phyloP scores from a whole-genome alignment of 163 green algal genomes.

The Scenedesmus sp. region DNA sequence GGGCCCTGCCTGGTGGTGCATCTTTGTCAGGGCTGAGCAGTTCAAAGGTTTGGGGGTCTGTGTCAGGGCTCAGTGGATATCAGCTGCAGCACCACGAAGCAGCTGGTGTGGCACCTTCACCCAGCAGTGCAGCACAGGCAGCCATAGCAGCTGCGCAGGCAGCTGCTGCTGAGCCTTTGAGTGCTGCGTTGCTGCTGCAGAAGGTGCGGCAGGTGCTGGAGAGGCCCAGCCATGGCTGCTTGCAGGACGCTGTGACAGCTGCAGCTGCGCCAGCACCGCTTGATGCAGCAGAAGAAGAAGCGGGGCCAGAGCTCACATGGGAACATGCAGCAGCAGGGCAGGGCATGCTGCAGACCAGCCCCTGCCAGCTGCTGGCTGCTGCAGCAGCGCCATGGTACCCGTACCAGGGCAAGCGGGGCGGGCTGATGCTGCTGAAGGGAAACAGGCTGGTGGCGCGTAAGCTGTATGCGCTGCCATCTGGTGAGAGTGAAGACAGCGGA shows the following conservation, averaged over 20 bases:
- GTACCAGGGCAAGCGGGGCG: background rate
- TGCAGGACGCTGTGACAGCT: background rate
- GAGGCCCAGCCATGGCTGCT: background rate
- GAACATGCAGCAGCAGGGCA: background rate
- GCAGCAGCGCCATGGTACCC: slow-evolving; percentile 32
- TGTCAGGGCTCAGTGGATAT: background rate
- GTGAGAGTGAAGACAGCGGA: background rate
- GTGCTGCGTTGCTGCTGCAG: background rate
- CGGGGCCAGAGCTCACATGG: too few species aligned
- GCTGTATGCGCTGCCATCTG: slow-evolving; percentile 3
- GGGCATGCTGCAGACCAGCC: background rate
- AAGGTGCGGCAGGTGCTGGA: slow-evolving; percentile 1
- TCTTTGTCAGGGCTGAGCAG: background rate
- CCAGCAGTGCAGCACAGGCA: background rate
- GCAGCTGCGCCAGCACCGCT: background rate
- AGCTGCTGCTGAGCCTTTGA: background rate
- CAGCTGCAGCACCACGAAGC: background rate
- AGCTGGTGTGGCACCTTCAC: background rate
- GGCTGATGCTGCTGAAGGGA: background rate
- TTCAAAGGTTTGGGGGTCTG: background rate
- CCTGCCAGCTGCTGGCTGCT: slow-evolving; percentile 19
- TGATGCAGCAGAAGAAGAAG: too few species aligned
- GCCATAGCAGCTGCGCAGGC: background rate
- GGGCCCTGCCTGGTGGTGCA: background rate
- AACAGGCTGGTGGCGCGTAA: background rate